phyloP scores from a whole-genome alignment of 2,329 filamentous ascomycete genomes.

The Penicillium hordei region DNA sequence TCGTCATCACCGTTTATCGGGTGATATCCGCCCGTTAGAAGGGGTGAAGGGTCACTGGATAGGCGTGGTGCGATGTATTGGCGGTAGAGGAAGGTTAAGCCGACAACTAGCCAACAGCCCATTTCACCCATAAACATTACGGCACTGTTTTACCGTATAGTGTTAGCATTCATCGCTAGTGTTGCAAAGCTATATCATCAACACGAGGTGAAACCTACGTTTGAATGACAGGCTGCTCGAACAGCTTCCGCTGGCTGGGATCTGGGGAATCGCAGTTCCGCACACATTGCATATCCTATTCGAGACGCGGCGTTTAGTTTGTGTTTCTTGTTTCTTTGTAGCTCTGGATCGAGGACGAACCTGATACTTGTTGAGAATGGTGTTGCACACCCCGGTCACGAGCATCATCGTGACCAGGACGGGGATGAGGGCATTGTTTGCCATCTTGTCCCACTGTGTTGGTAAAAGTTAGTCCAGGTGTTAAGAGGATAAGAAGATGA shows the following conservation, averaged over 20 bases:
- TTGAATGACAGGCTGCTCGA: constrained; percentile 95
- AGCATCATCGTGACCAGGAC: constrained; percentile 95
- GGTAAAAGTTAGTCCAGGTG: background rate
- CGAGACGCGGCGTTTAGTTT: constrained; percentile 6
- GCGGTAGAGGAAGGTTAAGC: constrained; percentile 65
- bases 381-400: constrained; percentile 93
- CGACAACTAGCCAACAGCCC: constrained; percentile 91
- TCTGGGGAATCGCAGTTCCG: constrained; percentile 76
- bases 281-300: constrained; percentile 90
- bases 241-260: constrained; percentile 65
- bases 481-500: background rate
- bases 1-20: constrained; percentile 57
- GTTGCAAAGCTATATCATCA: background rate
- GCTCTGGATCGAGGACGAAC: constrained; percentile 47
- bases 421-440: constrained; percentile 69
- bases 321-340: background rate
- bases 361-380: constrained; percentile 94
- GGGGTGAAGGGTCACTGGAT: constrained; percentile 41
- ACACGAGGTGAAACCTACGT: constrained; percentile 52
- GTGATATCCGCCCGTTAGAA: constrained; percentile 61
- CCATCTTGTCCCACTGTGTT: constrained; percentile 54
- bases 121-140: constrained; percentile 98
- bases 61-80: constrained; percentile 50
- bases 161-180: background rate
- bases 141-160: constrained; percentile 44